Base-by-base conservation (phyloP, 1,284 basidiomycete genomes). In the Cutaneotrichosporon cutaneum region DNA sequence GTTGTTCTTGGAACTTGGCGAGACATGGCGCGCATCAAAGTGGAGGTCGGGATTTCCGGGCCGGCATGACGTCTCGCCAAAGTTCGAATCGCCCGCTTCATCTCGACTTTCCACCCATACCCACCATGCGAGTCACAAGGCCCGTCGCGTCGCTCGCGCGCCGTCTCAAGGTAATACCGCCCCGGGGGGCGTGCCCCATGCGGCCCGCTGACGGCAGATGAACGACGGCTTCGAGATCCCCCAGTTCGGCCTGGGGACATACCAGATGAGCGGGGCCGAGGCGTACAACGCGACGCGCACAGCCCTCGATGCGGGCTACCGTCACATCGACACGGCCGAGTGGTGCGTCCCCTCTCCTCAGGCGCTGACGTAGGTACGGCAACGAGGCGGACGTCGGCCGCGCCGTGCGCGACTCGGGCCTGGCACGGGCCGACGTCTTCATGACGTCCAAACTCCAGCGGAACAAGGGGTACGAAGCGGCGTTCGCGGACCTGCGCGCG, bases 401-500 rank as follows among this genome's bases (percentile, higher is more conserved):
- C 35, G 87, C 86, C 18, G 85, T 89, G 70, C 78, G 77, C 53
- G 83, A 85, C 67, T 70, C 69, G 18, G 57, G 62, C 54, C 81
- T 82, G 9, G 82, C 83, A 48, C 85, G 87, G 36, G 78, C 80
- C 8, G 83, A 83, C 21, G 82, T 90, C 64, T 88, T 86, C 80
- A 86, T 85, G 75, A 88, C 86, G 33, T 87, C 87, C 33, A 89
- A 90, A 74, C 81, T 89, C 57, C 86, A 83, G 77, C 70, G 77
- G 51, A 89, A 89, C 72, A 74, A 79, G 45, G 82, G 82, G 13
- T 86, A 86, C 75, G 79, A 81, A n/a, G 72, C 78, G 24, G 82
- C 84, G 16, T 81, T 81, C 62, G 73, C 78, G 27, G 82, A 85
- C 58, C 85, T 88, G 61, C 70, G 83, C 62, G 81, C 77, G 50